A percentile compares a stretch with the other conserved stretches of the same genome.
Conservation (phyloP, 2,329 filamentous ascomycete genomes). For the Calonectria hawksworthii region DNA sequence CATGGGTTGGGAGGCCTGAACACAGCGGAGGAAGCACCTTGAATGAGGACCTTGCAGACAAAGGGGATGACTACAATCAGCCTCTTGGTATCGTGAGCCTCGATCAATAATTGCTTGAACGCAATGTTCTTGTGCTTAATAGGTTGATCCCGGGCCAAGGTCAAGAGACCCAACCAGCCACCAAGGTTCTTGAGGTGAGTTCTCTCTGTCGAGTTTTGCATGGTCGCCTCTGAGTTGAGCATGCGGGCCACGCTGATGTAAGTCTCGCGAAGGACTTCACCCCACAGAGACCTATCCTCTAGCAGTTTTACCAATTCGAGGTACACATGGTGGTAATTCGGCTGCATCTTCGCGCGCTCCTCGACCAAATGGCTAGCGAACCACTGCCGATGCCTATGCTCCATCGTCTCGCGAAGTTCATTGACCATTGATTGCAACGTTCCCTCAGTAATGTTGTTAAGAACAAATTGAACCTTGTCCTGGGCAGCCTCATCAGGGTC, state of each 20-base stretch:
- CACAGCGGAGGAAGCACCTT: slow-evolving; percentile 86
- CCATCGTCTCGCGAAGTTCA: slow-evolving; percentile 84
- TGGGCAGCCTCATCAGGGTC: slow-evolving; percentile 89
- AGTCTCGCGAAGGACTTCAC: slow-evolving; percentile 92
- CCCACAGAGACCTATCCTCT: slow-evolving; percentile 83
- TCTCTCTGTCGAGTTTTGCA: slow-evolving; percentile 87
- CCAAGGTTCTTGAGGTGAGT: slow-evolving; percentile 94
- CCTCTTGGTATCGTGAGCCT: slow-evolving; percentile 93
- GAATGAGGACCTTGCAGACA: slow-evolving; percentile 93
- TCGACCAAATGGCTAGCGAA: slow-evolving; percentile 96
- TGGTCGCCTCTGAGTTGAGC: slow-evolving; percentile 89
- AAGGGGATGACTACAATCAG: slow-evolving; percentile 95
- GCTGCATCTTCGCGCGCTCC: slow-evolving; percentile 95
- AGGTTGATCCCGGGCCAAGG: slow-evolving; percentile 92
- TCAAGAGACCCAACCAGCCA: slow-evolving; percentile 92
- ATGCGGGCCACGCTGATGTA: slow-evolving; percentile 88
- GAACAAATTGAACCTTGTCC: slow-evolving; percentile 93
- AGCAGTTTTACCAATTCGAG: slow-evolving; percentile 89
- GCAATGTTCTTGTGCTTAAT: slow-evolving; percentile 98
- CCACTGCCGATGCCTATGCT: slow-evolving; percentile 91
- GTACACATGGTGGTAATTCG: slow-evolving; percentile 95
- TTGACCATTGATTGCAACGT: slow-evolving; percentile 88
- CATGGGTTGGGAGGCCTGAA: slow-evolving; percentile 97
- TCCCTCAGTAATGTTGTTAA: slow-evolving; percentile 95
- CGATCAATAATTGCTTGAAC: slow-evolving; percentile 94